phyloP scores from a whole-genome alignment of 2,329 filamentous ascomycete species.

The Cercospora sesami region DNA sequence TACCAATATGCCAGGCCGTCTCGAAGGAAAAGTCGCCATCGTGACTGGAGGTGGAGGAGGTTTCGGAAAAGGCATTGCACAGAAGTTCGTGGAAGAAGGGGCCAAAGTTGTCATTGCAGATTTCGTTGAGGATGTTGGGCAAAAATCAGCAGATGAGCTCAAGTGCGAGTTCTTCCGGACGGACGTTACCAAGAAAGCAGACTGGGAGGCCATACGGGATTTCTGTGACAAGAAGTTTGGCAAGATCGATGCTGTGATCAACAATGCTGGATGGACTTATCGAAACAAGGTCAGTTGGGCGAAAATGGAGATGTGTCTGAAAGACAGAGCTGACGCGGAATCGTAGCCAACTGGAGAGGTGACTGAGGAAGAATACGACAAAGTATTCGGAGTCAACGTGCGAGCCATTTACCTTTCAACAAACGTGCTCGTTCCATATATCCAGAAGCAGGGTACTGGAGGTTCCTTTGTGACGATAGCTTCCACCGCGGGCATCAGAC shows the following conservation, averaged over 20 bases:
- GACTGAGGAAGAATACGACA: conserved; percentile 65
- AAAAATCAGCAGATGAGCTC: conserved; percentile 52
- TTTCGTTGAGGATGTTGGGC: conserved; percentile 56
- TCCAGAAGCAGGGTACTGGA: conserved; percentile 57
- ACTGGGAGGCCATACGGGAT: conserved; percentile 56
- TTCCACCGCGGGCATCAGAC: conserved; percentile 63
- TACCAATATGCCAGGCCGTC: conserved; percentile 22
- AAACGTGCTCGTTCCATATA: conserved; percentile 60
- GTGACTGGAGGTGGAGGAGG: conserved; percentile 63
- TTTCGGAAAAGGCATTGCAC: conserved; percentile 63
- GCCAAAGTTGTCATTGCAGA: conserved; percentile 63
- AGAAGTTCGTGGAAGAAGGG: conserved; percentile 61
- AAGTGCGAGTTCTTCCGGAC: conserved; percentile 48
- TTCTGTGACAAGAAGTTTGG: conserved; percentile 51
- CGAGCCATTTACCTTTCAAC: conserved; percentile 65
- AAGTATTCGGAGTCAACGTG: conserved; percentile 68
- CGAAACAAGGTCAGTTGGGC: conserved; percentile 50
- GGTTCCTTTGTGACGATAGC: conserved; percentile 67
- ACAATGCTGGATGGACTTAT: conserved; percentile 62
- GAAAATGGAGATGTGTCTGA: not conserved
- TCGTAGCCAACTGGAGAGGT: conserved; percentile 59
- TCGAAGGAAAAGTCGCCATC: conserved; percentile 43
- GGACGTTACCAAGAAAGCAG: conserved; percentile 56
- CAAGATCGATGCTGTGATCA: conserved; percentile 59
- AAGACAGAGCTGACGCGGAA: not conserved